phyloP scores from a whole-genome alignment of 768 basidiomycete species.

The Sarcodon sp. region DNA sequence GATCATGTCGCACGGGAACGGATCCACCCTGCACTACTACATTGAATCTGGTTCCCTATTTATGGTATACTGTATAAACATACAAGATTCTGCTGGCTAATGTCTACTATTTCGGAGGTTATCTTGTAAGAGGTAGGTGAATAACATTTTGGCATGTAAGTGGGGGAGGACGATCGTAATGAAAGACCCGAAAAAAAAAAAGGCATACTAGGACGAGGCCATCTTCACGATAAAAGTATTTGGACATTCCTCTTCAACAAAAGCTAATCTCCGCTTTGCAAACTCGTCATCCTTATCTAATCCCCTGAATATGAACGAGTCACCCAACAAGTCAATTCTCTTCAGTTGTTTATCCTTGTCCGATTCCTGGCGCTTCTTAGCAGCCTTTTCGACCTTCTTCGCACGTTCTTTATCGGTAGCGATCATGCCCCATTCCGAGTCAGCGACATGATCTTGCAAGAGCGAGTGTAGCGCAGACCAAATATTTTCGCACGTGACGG shows the following conservation, averaged over 20 bases:
- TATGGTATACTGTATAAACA: too few relatives aligned
- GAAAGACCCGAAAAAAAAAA: not conserved
- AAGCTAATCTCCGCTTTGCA: constrained; percentile 34
- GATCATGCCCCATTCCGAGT: constrained; percentile 59
- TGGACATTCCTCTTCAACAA: constrained; percentile 23
- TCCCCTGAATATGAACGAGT: constrained; percentile 44
- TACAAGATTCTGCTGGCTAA: too few relatives aligned
- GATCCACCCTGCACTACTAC: too few relatives aligned
- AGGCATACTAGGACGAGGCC: constrained; percentile 14
- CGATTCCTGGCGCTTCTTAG: constrained; percentile 30
- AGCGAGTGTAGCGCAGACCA: constrained; percentile 38
- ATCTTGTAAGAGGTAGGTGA: too few relatives aligned
- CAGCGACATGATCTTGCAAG: constrained; percentile 40
- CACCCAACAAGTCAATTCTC: constrained; percentile 56
- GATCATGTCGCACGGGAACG: too few relatives aligned
- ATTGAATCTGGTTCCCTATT: too few relatives aligned
- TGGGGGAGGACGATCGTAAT: not conserved
- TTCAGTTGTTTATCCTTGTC: constrained; percentile 25
- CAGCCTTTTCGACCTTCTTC: constrained; percentile 34
- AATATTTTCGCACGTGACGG: constrained; percentile 36
- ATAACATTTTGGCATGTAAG: too few relatives aligned
- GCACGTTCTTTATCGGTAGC: constrained; percentile 27
- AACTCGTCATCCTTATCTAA: constrained; percentile 48
- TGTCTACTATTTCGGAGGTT: too few relatives aligned
- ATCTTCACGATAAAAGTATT: constrained; percentile 55